A percentile compares a stretch with the other conserved stretches of the same genome.
Conservation (phyloP, 345 rosid species). For the Gossypium mustelinum region DNA sequence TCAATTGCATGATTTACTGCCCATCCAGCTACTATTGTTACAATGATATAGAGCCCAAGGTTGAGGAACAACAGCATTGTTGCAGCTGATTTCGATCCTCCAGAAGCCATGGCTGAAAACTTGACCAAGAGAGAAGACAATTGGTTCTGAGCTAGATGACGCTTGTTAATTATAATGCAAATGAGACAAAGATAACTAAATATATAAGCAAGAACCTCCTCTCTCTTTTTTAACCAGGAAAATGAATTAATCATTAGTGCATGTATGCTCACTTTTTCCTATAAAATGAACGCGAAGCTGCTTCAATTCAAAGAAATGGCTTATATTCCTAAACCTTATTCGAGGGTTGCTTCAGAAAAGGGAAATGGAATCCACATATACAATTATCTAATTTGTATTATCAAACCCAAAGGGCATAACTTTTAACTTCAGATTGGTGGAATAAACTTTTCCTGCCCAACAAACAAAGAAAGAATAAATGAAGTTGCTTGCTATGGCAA, state of each 20-base stretch:
- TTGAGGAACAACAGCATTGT: constrained; percentile 58
- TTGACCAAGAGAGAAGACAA: not conserved
- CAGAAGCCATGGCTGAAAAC: constrained; percentile 48
- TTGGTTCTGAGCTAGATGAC: not conserved
- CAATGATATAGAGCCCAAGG: constrained; percentile 58
- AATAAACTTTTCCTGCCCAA: constrained; percentile 24
- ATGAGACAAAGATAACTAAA: not conserved
- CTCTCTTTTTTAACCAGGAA: not conserved
- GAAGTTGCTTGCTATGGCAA: not conserved
- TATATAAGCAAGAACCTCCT: not conserved
- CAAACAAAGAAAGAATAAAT: constrained; percentile 15
- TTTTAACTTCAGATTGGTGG: not conserved
- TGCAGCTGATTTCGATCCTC: constrained; percentile 59
- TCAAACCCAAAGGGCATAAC: not conserved
- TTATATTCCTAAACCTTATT: constrained; percentile 32
- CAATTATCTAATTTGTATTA: not conserved
- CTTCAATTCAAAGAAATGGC: constrained; percentile 47
- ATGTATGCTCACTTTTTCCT: not conserved
- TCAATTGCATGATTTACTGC: constrained; percentile 69
- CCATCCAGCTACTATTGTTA: constrained; percentile 66
- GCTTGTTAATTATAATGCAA: not conserved
- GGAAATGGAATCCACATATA: constrained; percentile 29
- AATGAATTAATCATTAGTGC: not conserved
- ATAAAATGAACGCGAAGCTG: constrained; percentile 14
- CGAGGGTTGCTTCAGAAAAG: constrained; percentile 22